Evolutionary conservation across 768 basidiomycete species (phyloP).

Genomic region (Boletus tomentosulus): DNA sequence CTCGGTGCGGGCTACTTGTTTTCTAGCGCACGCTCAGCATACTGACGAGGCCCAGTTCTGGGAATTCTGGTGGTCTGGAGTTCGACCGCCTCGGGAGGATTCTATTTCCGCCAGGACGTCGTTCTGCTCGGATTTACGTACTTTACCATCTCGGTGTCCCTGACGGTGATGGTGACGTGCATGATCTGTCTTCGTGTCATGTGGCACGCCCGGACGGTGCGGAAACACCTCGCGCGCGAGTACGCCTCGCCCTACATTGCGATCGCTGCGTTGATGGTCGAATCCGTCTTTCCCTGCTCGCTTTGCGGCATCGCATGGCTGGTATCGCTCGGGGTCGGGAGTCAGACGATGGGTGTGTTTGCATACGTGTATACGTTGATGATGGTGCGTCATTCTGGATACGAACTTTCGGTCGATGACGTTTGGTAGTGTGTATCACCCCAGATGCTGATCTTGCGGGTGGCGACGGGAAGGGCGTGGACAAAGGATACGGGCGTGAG

Average conservation of each 20-base stretch:
- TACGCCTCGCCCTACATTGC: no score
- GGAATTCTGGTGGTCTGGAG: conserved; percentile 2
- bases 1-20: conserved; percentile 7
- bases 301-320: neutral
- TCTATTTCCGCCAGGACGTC: neutral
- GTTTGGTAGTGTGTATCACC: conserved; percentile 4
- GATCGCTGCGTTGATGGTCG: no score
- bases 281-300: no score
- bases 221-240: neutral
- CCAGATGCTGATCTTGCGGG: conserved; percentile 5
- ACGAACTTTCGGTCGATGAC: no score
- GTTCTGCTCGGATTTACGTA: conserved; percentile 1
- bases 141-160: neutral
- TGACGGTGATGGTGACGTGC: neutral
- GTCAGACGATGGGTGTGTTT: neutral
- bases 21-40: neutral
- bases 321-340: neutral
- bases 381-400: neutral
- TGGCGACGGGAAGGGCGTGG: conserved; percentile 8
- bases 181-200: neutral
- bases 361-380: neutral
- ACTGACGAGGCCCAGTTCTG: neutral
- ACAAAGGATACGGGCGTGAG: neutral
- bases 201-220: neutral
- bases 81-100: neutral